Evolutionary conservation across 2,329 filamentous ascomycete species (phyloP), one percentile per base, ranked within the genome.

Genomic region (Davidsoniella neocaledoniae): DNA sequence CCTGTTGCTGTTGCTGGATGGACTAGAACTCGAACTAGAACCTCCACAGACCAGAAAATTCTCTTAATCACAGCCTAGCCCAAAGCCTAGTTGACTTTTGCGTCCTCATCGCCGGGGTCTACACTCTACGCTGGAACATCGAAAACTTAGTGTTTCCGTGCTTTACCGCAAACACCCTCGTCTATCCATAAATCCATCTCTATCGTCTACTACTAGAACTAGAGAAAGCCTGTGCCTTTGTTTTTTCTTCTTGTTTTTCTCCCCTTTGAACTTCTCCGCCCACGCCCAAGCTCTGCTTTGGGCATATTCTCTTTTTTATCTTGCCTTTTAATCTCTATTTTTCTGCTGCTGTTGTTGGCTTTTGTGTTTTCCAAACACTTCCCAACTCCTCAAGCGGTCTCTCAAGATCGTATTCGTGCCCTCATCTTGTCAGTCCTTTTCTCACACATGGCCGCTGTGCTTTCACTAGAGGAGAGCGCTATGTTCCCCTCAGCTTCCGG

Each of bases 241-340:
- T 5, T 33, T 33, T 12, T 33, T 12, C 29, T 12, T 46, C 21
- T 5, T 25, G 5, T 23, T 43, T 46, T 46, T 46, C 36, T 43
- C 39, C 17, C 12, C 44, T 33, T 51, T 43, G 25, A 25, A 46
- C 23, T 49, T 44, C 47, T 21, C 39, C 21, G 42, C 41, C 43
- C 36, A 26, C 19, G 19, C 17, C 43, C 39, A 19, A 45, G 26
- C 25, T 33, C 21, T 48, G 12, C 16, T 17, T 40, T 42, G 29
- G 29, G 29, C 29, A 9, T 9, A 17, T 16, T 40, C 16, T 46
- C 26, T 40, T 47, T 40, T 19, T 16, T 23, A 26, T 41, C 14
- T 16, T 48, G 17, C 19, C 21, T 23, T 4, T 17, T 33, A 25
- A 10, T 9, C 33, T 25, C 19, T 75, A 2, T 63, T 67, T 12